These are phyloP conservation scores for Ettlia oleoabundans DNA, from an alignment of 139 green algal genomes.

Conservation along the genomic window DNA sequence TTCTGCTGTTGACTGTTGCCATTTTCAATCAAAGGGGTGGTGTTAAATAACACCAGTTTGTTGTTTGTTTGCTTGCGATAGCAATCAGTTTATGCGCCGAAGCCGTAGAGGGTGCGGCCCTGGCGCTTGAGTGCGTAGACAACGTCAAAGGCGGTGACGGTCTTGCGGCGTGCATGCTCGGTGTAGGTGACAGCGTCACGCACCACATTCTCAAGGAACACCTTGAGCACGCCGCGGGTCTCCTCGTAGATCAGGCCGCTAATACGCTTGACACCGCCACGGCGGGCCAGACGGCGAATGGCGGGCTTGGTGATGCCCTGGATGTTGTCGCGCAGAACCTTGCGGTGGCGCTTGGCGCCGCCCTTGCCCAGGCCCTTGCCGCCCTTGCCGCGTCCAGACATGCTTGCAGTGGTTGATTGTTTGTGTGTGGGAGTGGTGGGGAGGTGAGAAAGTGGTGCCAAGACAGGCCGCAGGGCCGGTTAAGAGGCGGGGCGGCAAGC, in stretches of 20 bases:
- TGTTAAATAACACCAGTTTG: background rate
- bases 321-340: constrained; percentile 83
- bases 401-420: too few species aligned
- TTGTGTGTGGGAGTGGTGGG: too few species aligned
- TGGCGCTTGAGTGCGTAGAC: constrained; percentile 97
- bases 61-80: background rate
- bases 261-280: constrained; percentile 90
- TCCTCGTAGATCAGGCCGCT: constrained; percentile 91
- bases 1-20: background rate
- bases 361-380: constrained; percentile 94
- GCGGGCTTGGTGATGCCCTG: constrained; percentile 83
- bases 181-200: constrained; percentile 98
- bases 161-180: constrained; percentile 97
- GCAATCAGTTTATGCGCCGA: constrained; percentile 86
- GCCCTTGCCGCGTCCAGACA: constrained; percentile 94
- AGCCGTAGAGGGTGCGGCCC: constrained; percentile 96
- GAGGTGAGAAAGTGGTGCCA: too few species aligned
- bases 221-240: constrained; percentile 89
- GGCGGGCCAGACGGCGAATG: constrained; percentile 80
- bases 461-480: too few species aligned
- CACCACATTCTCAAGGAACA: constrained; percentile 94
- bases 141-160: constrained; percentile 95
- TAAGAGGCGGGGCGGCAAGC: too few species aligned
- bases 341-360: constrained; percentile 91
- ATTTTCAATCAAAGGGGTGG: background rate